phyloP scores from a whole-genome alignment of 2,329 filamentous ascomycete species.

The Cladophialophora chaetospira region DNA sequence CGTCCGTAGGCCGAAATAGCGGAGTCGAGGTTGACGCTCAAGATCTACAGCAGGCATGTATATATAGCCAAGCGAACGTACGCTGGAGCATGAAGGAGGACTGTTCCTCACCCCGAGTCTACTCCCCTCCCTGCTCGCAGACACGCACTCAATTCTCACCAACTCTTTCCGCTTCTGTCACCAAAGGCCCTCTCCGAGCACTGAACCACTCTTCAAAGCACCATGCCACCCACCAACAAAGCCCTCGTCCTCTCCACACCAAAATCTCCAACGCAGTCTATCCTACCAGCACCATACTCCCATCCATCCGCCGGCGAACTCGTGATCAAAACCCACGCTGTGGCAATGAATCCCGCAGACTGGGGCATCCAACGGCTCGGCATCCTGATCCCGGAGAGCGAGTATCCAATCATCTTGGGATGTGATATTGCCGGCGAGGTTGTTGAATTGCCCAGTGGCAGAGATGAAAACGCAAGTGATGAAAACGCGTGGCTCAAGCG shows the following conservation, averaged over 20 bases:
- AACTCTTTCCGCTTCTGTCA: too few relatives aligned
- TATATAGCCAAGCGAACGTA: too few relatives aligned
- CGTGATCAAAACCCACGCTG: conserved; percentile 33
- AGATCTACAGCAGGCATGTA: too few relatives aligned
- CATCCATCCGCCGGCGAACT: conserved; percentile 31
- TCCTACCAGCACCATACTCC: conserved; percentile 27
- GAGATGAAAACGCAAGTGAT: conserved; percentile 33
- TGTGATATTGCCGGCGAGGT: conserved; percentile 51
- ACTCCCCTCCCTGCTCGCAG: too few relatives aligned
- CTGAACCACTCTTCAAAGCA: neutral
- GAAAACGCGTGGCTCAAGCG: conserved; percentile 42
- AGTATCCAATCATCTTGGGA: conserved; percentile 45
- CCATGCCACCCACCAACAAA: conserved; percentile 21
- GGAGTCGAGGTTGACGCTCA: too few relatives aligned
- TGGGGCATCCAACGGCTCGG: conserved; percentile 37
- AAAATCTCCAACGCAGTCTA: conserved; percentile 26
- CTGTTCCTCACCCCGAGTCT: too few relatives aligned
- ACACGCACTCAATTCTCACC: too few relatives aligned
- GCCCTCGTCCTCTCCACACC: conserved; percentile 30
- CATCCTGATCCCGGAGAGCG: conserved; percentile 32
- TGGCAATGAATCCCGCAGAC: conserved; percentile 41
- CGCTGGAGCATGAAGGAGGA: too few relatives aligned
- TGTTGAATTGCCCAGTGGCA: conserved; percentile 39
- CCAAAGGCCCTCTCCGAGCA: too few relatives aligned
- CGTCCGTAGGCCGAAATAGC: too few relatives aligned